A percentile compares a stretch with the other conserved stretches of the same genome.
These are phyloP conservation scores for Lactarius sanguifluus DNA, from an alignment of 768 basidiomycete species.

Conservation along the genomic window DNA sequence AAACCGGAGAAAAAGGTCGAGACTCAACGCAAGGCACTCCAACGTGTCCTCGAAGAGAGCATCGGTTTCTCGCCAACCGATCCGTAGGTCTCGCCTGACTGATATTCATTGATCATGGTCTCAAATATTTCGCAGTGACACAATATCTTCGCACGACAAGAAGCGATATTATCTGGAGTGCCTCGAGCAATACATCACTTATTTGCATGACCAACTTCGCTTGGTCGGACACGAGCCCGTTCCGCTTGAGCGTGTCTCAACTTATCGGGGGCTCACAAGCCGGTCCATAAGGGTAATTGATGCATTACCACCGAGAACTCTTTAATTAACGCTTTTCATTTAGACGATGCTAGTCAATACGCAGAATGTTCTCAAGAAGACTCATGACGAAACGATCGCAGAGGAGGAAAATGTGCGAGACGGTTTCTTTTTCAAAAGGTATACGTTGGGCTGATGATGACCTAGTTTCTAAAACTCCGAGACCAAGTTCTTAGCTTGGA, in stretches of 20 bases:
- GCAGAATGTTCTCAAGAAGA: constrained; percentile 53
- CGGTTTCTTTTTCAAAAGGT: background rate
- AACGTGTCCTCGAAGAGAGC: constrained; percentile 55
- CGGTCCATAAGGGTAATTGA: constrained; percentile 59
- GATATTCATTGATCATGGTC: constrained; percentile 2
- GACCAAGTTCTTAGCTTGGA: constrained; percentile 23
- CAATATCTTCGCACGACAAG: constrained; percentile 78
- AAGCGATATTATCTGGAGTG: constrained; percentile 73
- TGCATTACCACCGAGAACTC: constrained; percentile 2
- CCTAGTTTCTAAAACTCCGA: constrained; percentile 30
- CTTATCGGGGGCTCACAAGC: constrained; percentile 56
- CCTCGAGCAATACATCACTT: constrained; percentile 67
- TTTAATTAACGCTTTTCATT: constrained; percentile 1
- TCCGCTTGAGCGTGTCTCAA: constrained; percentile 49
- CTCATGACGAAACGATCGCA: constrained; percentile 48
- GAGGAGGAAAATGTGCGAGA: constrained; percentile 56
- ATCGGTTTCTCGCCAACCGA: constrained; percentile 60
- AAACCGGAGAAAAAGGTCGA: constrained; percentile 36
- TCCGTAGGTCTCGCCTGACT: constrained; percentile 46
- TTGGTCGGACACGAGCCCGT: constrained; percentile 50
- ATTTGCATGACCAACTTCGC: constrained; percentile 60
- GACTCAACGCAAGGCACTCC: constrained; percentile 55
- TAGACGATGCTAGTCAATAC: constrained; percentile 72
- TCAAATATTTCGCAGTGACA: constrained; percentile 46
- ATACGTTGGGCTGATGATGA: background rate